A percentile compares a stretch with the other conserved stretches of the same genome.
Evolutionary conservation across 345 rosid genomes (phyloP).

Genomic region (Crucihimalaya himalaica): DNA sequence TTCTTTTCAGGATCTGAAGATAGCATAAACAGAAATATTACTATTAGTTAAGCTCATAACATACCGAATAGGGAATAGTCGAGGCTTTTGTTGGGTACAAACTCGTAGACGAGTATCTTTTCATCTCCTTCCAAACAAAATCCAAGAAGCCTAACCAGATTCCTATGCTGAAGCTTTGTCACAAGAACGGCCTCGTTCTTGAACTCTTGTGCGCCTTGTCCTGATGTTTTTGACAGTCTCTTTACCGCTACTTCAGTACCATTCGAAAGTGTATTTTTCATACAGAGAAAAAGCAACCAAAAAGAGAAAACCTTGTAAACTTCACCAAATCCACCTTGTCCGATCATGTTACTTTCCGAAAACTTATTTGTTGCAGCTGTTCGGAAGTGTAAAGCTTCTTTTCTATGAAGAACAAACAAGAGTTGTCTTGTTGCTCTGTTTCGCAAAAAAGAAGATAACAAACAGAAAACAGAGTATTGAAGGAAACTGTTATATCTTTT

Average conservation of each 20-base stretch:
- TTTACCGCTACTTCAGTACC: slow-evolving; percentile 33
- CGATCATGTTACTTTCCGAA: slow-evolving; percentile 10
- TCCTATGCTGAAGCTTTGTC: no score
- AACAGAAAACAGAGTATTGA: no score
- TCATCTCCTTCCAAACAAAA: slow-evolving; percentile 28
- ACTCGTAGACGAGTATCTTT: slow-evolving; percentile 13
- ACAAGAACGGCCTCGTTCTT: slow-evolving; percentile 26
- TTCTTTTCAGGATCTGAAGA: slow-evolving; percentile 34
- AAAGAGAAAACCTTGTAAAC: slow-evolving; percentile 19
- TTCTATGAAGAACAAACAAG: no score
- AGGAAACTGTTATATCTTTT: no score
- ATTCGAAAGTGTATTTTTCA: slow-evolving; percentile 4
- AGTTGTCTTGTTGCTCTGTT: no score
- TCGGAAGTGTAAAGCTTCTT: no score
- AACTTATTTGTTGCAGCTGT: slow-evolving; percentile 28
- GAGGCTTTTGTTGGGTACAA: slow-evolving; percentile 16
- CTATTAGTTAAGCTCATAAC: not conserved
- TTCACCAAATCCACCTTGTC: slow-evolving; percentile 30
- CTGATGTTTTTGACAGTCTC: slow-evolving; percentile 25
- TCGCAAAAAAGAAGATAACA: no score
- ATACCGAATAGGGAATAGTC: slow-evolving; percentile 8
- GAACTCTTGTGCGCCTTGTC: slow-evolving; percentile 13
- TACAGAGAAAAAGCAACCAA: not conserved
- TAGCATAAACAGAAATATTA: not conserved
- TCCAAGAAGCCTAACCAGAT: slow-evolving; percentile 49